These are phyloP conservation scores for Gaeumannomyces sp. DNA, from an alignment of 2,329 filamentous ascomycete genomes.

Conservation along the genomic window DNA sequence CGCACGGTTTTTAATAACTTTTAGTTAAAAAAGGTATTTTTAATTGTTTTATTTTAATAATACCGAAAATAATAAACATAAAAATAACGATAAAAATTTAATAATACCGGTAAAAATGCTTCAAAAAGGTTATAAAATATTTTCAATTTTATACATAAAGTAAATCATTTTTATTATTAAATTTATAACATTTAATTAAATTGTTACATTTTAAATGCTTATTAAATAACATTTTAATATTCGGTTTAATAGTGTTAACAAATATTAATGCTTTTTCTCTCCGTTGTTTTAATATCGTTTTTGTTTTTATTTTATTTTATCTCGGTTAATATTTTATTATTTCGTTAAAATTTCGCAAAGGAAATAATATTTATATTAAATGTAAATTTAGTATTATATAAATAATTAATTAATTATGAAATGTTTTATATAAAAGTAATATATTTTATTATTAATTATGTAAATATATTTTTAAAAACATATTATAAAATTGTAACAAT, in stretches of 20 bases:
- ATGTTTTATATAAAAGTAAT: not conserved
- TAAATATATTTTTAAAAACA: not conserved
- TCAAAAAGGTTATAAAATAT: not conserved
- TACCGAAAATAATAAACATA: not conserved
- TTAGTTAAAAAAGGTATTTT: not conserved
- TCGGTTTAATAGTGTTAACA: too few species aligned
- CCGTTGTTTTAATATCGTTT: too few species aligned
- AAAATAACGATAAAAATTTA: not conserved
- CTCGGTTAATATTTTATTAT: too few species aligned
- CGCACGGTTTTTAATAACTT: not conserved
- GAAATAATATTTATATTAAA: not conserved
- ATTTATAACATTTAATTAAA: not conserved
- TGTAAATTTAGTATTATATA: not conserved
- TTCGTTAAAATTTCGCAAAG: too few species aligned
- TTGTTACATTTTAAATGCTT: not conserved
- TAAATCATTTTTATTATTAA: not conserved
- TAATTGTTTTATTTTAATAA: not conserved
- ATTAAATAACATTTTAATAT: too few species aligned
- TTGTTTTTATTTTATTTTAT: too few species aligned
- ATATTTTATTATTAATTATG: not conserved
- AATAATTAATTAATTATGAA: not conserved
- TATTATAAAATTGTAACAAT: not conserved
- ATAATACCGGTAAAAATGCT: not conserved
- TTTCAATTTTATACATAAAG: not conserved
- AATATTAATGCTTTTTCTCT: too few species aligned